phyloP scores from a whole-genome alignment of 495 filamentous ascomycete genomes.

The Hypoxylon trugodes region DNA sequence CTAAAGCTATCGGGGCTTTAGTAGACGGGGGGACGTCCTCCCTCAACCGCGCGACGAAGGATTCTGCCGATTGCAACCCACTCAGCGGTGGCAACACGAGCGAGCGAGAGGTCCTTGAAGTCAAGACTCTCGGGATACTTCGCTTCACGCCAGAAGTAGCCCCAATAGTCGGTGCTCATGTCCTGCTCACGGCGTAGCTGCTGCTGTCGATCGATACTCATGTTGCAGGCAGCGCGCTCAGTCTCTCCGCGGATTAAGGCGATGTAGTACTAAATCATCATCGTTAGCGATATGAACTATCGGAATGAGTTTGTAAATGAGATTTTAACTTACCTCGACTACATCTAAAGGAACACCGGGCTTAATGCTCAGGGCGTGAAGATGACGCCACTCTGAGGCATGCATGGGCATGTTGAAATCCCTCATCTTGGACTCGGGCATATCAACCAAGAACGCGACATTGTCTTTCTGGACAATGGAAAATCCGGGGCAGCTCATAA shows the following conservation, averaged over 20 bases:
- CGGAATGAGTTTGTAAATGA: neutral
- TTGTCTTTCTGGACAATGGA: constrained; percentile 67
- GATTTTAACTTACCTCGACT: constrained; percentile 54
- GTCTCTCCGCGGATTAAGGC: constrained; percentile 60
- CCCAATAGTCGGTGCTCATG: constrained; percentile 48
- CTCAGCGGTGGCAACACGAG: constrained; percentile 47
- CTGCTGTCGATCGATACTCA: constrained; percentile 37
- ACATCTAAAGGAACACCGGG: constrained; percentile 52
- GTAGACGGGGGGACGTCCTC: constrained; percentile 32
- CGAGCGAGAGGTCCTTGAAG: constrained; percentile 48
- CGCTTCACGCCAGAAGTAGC: constrained; percentile 55
- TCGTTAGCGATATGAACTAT: constrained; percentile 32
- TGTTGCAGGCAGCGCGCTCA: constrained; percentile 24
- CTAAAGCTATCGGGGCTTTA: no score
- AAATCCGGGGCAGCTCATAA: constrained; percentile 70
- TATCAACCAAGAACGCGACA: constrained; percentile 45
- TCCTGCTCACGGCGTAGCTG: constrained; percentile 47
- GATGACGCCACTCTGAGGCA: constrained; percentile 52
- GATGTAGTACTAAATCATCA: constrained; percentile 57
- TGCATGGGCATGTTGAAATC: constrained; percentile 51
- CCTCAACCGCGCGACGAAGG: constrained; percentile 44
- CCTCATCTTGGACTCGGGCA: constrained; percentile 27
- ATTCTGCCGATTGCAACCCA: constrained; percentile 50
- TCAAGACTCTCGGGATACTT: constrained; percentile 38
- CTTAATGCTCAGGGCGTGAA: constrained; percentile 53